Conservation (phyloP, 768 basidiomycete species). For the Strobilomyces confusus region DNA sequence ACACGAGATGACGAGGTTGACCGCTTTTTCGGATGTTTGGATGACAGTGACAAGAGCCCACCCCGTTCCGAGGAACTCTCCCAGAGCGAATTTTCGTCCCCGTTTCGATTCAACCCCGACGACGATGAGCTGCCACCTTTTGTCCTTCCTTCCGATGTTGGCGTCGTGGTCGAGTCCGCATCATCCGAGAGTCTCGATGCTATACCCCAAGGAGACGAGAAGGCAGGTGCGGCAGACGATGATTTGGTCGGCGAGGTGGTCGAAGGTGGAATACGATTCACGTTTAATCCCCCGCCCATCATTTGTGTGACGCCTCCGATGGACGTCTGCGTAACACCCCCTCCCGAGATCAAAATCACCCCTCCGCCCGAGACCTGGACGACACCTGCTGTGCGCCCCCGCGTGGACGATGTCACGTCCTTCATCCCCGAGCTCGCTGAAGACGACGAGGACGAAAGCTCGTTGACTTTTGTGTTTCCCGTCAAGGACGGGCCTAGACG, state of each 20-base stretch:
- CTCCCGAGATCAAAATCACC: constrained; percentile 23
- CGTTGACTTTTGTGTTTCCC: constrained; percentile 24
- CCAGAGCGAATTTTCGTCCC: constrained; percentile 57
- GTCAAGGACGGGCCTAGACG: constrained; percentile 5
- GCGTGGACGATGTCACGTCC: not conserved
- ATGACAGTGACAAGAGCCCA: constrained; percentile 51
- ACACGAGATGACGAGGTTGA: constrained; percentile 52
- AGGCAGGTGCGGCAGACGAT: constrained; percentile 36
- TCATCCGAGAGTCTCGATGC: constrained; percentile 32
- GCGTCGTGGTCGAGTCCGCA: constrained; percentile 35
- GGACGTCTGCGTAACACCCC: constrained; percentile 23
- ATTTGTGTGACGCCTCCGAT: constrained; percentile 27
- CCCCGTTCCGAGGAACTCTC: constrained; percentile 46
- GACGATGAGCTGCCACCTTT: constrained; percentile 48
- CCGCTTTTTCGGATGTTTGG: constrained; percentile 71
- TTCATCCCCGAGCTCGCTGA: constrained; percentile 11
- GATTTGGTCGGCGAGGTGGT: constrained; percentile 56
- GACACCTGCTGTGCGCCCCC: constrained; percentile 18
- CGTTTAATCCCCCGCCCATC: constrained; percentile 57
- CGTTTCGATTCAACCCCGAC: constrained; percentile 45
- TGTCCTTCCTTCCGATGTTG: constrained; percentile 44
- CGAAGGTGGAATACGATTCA: constrained; percentile 69
- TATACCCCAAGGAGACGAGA: constrained; percentile 42
- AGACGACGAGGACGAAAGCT: constrained; percentile 23
- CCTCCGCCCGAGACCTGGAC: constrained; percentile 15